Conservation (phyloP, 2,329 filamentous ascomycete species). For the Didymella segeticola region DNA sequence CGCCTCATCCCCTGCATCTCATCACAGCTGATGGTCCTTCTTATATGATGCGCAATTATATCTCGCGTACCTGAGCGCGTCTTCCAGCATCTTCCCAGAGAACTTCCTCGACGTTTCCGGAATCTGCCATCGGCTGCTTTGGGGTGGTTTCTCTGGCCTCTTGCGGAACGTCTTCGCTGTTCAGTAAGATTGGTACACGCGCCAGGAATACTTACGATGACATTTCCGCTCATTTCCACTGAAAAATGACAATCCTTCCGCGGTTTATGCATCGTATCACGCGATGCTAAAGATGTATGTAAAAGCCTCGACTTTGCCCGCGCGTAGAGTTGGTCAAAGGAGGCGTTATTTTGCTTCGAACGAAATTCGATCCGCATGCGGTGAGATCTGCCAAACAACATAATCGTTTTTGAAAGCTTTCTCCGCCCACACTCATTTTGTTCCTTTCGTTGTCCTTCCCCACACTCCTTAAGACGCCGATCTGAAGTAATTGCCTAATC, state of each 20-base stretch:
- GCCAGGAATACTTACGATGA: slow-evolving; percentile 6
- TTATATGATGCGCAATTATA: slow-evolving; percentile 23
- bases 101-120: neutral
- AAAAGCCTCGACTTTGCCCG: neutral
- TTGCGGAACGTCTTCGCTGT: neutral
- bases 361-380: slow-evolving; percentile 3
- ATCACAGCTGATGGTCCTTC: slow-evolving; percentile 18
- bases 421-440: slow-evolving; percentile 1
- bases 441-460: neutral
- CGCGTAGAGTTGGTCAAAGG: neutral
- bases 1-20: slow-evolving; percentile 22
- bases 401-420: neutral
- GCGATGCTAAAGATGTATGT: neutral
- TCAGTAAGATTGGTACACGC: slow-evolving; percentile 5
- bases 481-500: neutral
- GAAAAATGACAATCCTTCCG: slow-evolving; percentile 5
- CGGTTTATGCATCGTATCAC: slow-evolving; percentile 3
- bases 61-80: slow-evolving; percentile 11
- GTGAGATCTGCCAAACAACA: neutral
- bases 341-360: slow-evolving; percentile 1
- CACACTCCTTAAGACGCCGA: neutral
- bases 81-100: slow-evolving; percentile 18
- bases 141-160: slow-evolving; percentile 3
- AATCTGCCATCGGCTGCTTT: neutral
- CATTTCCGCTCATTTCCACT: slow-evolving; percentile 8